phyloP scores from a whole-genome alignment of 2,329 filamentous ascomycete genomes.

The Daldinia sp. region DNA sequence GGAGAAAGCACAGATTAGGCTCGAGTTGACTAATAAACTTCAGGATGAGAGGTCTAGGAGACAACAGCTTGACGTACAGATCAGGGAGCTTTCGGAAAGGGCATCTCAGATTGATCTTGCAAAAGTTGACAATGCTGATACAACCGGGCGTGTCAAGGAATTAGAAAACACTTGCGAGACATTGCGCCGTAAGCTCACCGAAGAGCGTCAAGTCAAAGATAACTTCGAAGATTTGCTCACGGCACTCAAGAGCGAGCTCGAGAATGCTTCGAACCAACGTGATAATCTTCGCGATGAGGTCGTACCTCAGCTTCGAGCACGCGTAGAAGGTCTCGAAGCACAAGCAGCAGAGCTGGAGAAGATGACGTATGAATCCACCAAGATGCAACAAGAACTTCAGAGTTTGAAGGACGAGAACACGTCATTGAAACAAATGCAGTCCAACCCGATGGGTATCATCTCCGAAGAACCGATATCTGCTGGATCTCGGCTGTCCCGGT shows the following conservation, averaged over 20 bases:
- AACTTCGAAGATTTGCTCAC: conserved; percentile 94
- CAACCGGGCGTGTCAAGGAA: conserved; percentile 75
- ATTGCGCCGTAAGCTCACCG: conserved; percentile 80
- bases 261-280: conserved; percentile 85
- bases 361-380: conserved; percentile 81
- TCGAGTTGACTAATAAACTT: conserved; percentile 86
- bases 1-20: conserved; percentile 86
- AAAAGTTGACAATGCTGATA: conserved; percentile 68
- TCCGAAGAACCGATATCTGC: conserved; percentile 51
- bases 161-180: conserved; percentile 86
- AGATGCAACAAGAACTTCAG: conserved; percentile 88
- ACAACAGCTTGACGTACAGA: conserved; percentile 83
- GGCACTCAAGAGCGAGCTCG: conserved; percentile 84
- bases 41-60: conserved; percentile 86
- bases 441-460: conserved; percentile 51
- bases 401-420: conserved; percentile 75
- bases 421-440: conserved; percentile 58
- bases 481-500: conserved; percentile 57
- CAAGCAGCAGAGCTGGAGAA: conserved; percentile 79
- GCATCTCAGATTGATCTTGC: conserved; percentile 72
- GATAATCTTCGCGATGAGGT: conserved; percentile 93
- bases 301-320: conserved; percentile 80
- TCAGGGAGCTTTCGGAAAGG: conserved; percentile 83
- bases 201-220: conserved; percentile 88
- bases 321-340: conserved; percentile 81